Evolutionary conservation across 768 basidiomycete genomes (phyloP), one percentile per base, ranked within the genome.

Genomic region (Kwoniella sp.): DNA sequence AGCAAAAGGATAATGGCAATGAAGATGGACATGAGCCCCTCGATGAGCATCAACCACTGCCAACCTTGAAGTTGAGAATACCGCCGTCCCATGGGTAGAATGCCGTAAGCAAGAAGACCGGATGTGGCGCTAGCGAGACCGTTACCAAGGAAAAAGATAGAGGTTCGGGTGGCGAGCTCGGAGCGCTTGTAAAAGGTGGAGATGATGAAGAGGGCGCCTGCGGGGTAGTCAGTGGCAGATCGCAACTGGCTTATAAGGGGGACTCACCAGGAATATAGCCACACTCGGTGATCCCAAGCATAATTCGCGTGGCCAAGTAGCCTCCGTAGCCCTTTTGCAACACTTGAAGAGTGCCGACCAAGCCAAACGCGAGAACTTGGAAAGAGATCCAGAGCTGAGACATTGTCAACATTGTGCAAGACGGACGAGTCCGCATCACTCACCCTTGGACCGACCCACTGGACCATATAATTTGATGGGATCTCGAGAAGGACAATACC

Each of bases 401-500:
- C n/a, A n/a, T n/a, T n/a, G n/a, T n/a, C n/a, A n/a, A n/a, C n/a
- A n/a, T n/a, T n/a, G n/a, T n/a, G n/a, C n/a, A n/a, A n/a, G n/a
- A n/a, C n/a, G n/a, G n/a, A n/a, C n/a, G n/a, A n/a, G n/a, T n/a
- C n/a, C n/a, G n/a, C n/a, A n/a, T n/a, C n/a, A 64, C 69, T 62
- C 48, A 70, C 63, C 9, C 55, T 40, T 0, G 77, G 70, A 0
- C 76, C 76, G 36, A 76, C 53, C 10, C 55, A 29, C 40, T 73
- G 69, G 0, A 77, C 64, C 13, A 68, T 52, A n/a, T 74, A 65
- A 44, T 79, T 76, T 33, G 69, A 70, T 0, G 77, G 77, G 40
- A 79, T 72, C 61, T 79, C 77, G 29, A 77, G 66, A 4, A 79
- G 61, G 30, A 79, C 71, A 63, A 79, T 79, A 49, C 76, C 76